Base-by-base conservation (phyloP, 2,329 filamentous ascomycete species). In the Botrytis sinoallii region DNA sequence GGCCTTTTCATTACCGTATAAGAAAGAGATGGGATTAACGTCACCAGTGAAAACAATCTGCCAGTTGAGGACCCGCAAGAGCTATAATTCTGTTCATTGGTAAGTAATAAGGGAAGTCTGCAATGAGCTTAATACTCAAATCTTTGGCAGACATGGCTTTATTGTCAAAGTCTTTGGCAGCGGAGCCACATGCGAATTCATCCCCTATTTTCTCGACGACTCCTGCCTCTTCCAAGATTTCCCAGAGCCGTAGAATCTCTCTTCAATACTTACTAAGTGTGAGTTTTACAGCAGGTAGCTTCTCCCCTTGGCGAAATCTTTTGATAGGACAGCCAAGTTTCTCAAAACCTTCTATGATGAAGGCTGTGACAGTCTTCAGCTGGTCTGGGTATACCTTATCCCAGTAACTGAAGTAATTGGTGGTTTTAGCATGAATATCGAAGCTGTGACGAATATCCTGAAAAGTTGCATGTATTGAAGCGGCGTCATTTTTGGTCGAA, bases 101-200 rank as follows among this genome's bases (percentile, higher is more conserved):
- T 22, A 73, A 74, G 57, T 84, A 81, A 14, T 80, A 74, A 0
- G 84, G 82, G 42, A 79, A 81, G 10, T 77, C 73, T 0, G 72
- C 42, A 1, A 82, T 59, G 1, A 83, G 75, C 1, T 80, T 73
- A 4, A 77, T 63, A 40, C 78, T 77, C 16, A 83, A 66, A 5
- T 70, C 68, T 3, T 70, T 57, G 8, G 76, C 63, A 29, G 75
- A 29, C 5, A 70, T 71, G 2, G 3, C 32, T 48, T 16, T 32
- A 6, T 22, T 6, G 6, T 20, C 44, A 1, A 8, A 25, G n/a
- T 66, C 16, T 25, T 22, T 18, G 9, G 63, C 46, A 8, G 75
- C 20, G 32, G 38, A 25, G 20, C 61, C 79, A 32, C 75, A 76
- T 63, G 12, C 63, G 32, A 69, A 68, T 16, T 44, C 55, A 32